A percentile compares a stretch with the other conserved stretches of the same genome.
Conservation (phyloP, 192 early-diverging fungal species). For the Entophlyctis luteolus region DNA sequence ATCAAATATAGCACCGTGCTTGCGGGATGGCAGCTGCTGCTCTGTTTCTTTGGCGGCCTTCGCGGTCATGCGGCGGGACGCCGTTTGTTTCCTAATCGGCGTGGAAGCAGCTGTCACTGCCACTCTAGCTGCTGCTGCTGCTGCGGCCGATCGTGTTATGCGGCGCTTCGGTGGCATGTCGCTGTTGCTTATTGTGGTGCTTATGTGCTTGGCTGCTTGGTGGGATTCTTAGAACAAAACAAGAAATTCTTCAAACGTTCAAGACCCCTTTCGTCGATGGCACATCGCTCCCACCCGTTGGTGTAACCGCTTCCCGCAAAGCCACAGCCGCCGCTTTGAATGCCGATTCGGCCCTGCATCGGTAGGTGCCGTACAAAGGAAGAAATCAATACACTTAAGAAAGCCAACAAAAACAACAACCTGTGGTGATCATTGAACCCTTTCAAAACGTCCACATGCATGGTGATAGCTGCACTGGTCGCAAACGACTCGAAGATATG, state of each 20-base stretch:
- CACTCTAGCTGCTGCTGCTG: too few relatives aligned
- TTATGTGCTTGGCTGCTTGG: too few relatives aligned
- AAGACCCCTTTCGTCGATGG: slow-evolving; percentile 90
- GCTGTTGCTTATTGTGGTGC: too few relatives aligned
- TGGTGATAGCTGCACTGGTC: slow-evolving; percentile 82
- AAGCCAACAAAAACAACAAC: slow-evolving; percentile 41
- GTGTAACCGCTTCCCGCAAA: slow-evolving; percentile 76
- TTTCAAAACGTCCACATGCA: slow-evolving; percentile 93
- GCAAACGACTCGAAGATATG: slow-evolving; percentile 94
- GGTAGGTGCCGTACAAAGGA: background rate
- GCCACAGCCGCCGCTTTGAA: slow-evolving; percentile 99
- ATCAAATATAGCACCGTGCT: too few relatives aligned
- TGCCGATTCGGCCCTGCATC: slow-evolving; percentile 83
- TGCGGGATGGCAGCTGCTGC: too few relatives aligned
- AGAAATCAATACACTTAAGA: background rate
- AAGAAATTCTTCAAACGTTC: slow-evolving; percentile 31
- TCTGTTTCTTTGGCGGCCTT: too few relatives aligned
- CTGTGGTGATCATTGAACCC: slow-evolving; percentile 97
- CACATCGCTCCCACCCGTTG: slow-evolving; percentile 80
- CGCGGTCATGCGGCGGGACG: too few relatives aligned
- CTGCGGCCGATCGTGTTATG: too few relatives aligned
- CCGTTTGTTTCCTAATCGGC: too few relatives aligned
- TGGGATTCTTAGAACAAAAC: too few relatives aligned
- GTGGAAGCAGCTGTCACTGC: too few relatives aligned
- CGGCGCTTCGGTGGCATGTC: too few relatives aligned